These are phyloP conservation scores for Nicotiana undulata DNA, from an alignment of 257 asterid species.

Conservation along the genomic window DNA sequence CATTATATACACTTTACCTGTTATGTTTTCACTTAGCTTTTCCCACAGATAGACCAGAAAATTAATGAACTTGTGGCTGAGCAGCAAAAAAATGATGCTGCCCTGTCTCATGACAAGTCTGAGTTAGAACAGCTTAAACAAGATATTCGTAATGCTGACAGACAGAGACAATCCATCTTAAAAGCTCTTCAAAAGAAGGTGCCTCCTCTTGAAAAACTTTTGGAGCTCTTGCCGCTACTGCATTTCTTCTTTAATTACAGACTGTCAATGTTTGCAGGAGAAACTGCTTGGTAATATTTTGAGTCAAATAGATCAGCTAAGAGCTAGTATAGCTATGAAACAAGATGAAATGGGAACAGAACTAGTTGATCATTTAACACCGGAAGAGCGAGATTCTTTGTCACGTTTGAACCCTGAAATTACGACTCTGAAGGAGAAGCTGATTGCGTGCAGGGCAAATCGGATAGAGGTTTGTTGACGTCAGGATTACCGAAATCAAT, in stretches of 20 bases:
- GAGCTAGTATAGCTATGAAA: constrained; percentile 72
- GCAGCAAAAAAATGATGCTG: constrained; percentile 97
- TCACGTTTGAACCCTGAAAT: constrained; percentile 91
- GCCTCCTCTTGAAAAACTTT: constrained; percentile 5
- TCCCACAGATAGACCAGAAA: constrained; percentile 81
- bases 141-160: constrained; percentile 64
- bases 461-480: constrained; percentile 77
- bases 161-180: constrained; percentile 68
- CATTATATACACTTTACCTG: background rate
- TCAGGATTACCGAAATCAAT: constrained; percentile 7
- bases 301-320: constrained; percentile 81
- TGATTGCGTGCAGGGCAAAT: constrained; percentile 55
- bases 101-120: constrained; percentile 87
- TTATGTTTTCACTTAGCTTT: constrained; percentile 56
- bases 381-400: constrained; percentile 73
- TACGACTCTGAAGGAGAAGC: constrained; percentile 69
- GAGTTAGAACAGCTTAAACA: constrained; percentile 79
- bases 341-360: constrained; percentile 92
- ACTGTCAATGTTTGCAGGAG: constrained; percentile 46
- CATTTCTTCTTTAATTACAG: background rate
- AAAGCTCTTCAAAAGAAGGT: constrained; percentile 91
- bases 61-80: constrained; percentile 88
- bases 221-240: background rate
- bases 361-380: constrained; percentile 93
- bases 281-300: constrained; percentile 65